These are phyloP conservation scores for Alternaria triticimaculans DNA, from an alignment of 2,329 filamentous ascomycete species.

Conservation along the genomic window DNA sequence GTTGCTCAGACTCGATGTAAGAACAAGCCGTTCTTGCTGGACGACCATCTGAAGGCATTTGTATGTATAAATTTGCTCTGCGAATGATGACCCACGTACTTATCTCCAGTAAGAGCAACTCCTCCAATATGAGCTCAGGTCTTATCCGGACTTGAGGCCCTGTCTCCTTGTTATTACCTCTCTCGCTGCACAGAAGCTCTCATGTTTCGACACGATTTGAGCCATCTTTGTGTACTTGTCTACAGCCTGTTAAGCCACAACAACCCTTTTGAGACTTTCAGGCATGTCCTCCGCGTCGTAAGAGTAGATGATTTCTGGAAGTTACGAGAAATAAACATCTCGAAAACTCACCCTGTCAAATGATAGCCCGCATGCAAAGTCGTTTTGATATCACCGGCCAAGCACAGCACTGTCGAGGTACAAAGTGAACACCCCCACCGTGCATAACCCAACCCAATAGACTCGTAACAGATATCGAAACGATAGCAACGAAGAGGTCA, in stretches of 20 bases:
- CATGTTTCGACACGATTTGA: background rate
- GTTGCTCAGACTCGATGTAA: background rate
- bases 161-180: no score
- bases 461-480: background rate
- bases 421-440: background rate
- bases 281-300: background rate
- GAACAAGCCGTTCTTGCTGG: no score
- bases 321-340: background rate
- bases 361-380: background rate
- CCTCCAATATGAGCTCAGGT: no score
- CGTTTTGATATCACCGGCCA: background rate
- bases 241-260: background rate
- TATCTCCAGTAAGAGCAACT: no score
- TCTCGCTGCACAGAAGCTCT: background rate
- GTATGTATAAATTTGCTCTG: no score
- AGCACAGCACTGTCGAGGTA: background rate
- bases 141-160: no score
- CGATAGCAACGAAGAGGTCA: background rate
- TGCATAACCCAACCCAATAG: background rate
- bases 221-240: background rate
- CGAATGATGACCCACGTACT: no score
- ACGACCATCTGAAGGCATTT: no score
- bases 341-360: background rate
- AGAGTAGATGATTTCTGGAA: background rate
- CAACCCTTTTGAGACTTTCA: background rate